phyloP scores from a whole-genome alignment of 164 flowering plant species.

The Tetrastigma voinierianum region DNA sequence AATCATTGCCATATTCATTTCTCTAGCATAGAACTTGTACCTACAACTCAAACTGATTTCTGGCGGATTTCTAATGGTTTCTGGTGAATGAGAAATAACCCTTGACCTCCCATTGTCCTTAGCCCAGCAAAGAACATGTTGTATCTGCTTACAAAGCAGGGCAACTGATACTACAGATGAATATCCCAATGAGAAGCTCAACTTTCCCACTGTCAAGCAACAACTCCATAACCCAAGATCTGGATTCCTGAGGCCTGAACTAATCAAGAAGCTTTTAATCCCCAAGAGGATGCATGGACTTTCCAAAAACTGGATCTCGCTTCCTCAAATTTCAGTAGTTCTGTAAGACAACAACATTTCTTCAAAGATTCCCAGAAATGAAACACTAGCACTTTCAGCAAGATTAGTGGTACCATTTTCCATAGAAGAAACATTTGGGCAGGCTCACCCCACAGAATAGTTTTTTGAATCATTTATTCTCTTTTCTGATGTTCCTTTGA shows the following conservation, averaged over 20 bases:
- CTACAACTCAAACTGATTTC: slow-evolving; percentile 24
- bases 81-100: slow-evolving; percentile 28
- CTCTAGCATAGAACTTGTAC: slow-evolving; percentile 21
- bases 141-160: slow-evolving; percentile 48
- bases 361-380: slow-evolving; percentile 33
- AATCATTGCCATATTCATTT: slow-evolving; percentile 34
- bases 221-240: slow-evolving; percentile 47
- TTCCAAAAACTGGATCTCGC: slow-evolving; percentile 29
- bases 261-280: slow-evolving; percentile 34
- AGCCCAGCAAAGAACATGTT: slow-evolving; percentile 30
- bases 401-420: slow-evolving; percentile 18
- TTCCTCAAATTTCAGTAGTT: too few relatives aligned
- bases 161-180: slow-evolving; percentile 44
- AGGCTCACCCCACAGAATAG: slow-evolving; percentile 61
- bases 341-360: slow-evolving; percentile 53
- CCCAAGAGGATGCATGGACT: slow-evolving; percentile 61
- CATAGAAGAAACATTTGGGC: slow-evolving; percentile 29
- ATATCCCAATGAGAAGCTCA: slow-evolving; percentile 53
- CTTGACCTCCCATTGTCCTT: slow-evolving; percentile 12
- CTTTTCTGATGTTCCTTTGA: slow-evolving; percentile 21
- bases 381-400: slow-evolving; percentile 15
- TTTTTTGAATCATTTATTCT: slow-evolving; percentile 17
- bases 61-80: slow-evolving; percentile 16
- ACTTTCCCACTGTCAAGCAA: slow-evolving; percentile 57
- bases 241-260: slow-evolving; percentile 29